A percentile compares a stretch with the other conserved stretches of the same genome.
Evolutionary conservation across 2,329 filamentous ascomycete species (phyloP).

Genomic region (Diaporthe longicolla): DNA sequence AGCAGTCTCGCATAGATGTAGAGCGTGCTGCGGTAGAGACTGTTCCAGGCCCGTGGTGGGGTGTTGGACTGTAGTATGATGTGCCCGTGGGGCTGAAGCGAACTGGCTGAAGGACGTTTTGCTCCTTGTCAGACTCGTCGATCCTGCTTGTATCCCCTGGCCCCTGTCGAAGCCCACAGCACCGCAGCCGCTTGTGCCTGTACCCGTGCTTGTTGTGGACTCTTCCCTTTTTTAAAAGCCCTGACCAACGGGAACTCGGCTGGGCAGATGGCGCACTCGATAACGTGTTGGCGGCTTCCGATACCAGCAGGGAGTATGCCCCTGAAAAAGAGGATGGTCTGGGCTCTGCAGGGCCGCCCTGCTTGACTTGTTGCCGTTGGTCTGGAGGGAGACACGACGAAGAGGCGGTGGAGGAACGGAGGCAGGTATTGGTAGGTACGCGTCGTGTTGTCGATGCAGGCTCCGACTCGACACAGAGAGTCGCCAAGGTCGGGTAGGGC

Average conservation of each 20-base stretch:
- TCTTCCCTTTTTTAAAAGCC: not conserved
- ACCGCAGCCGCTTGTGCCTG: not conserved
- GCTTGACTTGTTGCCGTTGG: not conserved
- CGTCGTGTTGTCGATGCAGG: conserved; percentile 1
- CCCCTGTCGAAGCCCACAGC: conserved; percentile 26
- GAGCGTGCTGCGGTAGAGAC: conserved; percentile 16
- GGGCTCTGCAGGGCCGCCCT: not conserved
- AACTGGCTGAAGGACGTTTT: conserved; percentile 32
- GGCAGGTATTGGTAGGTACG: not conserved
- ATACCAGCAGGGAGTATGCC: not conserved
- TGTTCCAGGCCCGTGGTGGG: conserved; percentile 39
- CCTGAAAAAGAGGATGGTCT: not conserved
- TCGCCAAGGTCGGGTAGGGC: not conserved
- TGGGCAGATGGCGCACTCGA: not conserved
- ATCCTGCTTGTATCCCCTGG: conserved; percentile 22
- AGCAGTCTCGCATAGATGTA: conserved; percentile 1
- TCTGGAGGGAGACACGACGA: not conserved
- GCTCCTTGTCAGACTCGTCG: conserved; percentile 35
- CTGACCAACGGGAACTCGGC: conserved; percentile 6
- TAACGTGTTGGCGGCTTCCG: not conserved
- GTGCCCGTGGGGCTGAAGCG: conserved; percentile 34
- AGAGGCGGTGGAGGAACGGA: conserved; percentile 4
- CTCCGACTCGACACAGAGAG: not conserved
- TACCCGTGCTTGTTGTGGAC: not conserved
- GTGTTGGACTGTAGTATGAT: conserved; percentile 30